Conservation (phyloP, 1,139 yeast genomes). For the Suhomyces bokatorum region DNA sequence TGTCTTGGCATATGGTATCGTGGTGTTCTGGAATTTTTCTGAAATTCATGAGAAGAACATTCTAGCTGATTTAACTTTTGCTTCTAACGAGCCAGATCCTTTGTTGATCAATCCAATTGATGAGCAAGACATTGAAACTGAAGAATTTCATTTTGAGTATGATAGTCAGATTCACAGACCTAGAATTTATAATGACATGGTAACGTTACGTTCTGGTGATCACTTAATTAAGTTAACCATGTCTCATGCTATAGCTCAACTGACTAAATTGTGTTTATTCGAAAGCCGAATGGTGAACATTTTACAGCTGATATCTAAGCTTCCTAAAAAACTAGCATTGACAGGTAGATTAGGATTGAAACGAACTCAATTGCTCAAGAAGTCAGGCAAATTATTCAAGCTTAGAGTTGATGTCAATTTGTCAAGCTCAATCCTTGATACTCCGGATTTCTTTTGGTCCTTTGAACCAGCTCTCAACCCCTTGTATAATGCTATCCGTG, state of each 20-base stretch:
- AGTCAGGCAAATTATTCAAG: conserved; percentile 87
- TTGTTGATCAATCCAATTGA: conserved; percentile 73
- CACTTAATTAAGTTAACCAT: conserved; percentile 88
- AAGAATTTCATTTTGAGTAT: conserved; percentile 91
- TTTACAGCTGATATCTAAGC: conserved; percentile 77
- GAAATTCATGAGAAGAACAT: conserved; percentile 91
- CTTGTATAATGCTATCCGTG: conserved; percentile 82
- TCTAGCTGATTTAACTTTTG: conserved; percentile 87
- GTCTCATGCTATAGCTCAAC: conserved; percentile 97
- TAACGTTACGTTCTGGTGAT: conserved; percentile 85
- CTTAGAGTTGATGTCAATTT: conserved; percentile 90
- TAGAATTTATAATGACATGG: conserved; percentile 90
- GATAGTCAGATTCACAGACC: conserved; percentile 81
- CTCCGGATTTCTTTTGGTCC: conserved; percentile 97
- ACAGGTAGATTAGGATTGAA: conserved; percentile 83
- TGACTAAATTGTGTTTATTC: conserved; percentile 85
- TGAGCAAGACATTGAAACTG: conserved; percentile 92
- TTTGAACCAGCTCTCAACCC: conserved; percentile 95
- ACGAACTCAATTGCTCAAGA: conserved; percentile 76
- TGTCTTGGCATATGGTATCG: conserved; percentile 87
- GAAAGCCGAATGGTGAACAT: conserved; percentile 89
- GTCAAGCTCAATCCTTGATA: conserved; percentile 86
- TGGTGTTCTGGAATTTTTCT: conserved; percentile 95
- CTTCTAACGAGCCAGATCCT: conserved; percentile 46
- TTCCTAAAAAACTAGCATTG: conserved; percentile 86